Evolutionary conservation across 1,139 yeast genomes (phyloP), one percentile per base, ranked within the genome.

Genomic region (Meyerozyma smithsonii): DNA sequence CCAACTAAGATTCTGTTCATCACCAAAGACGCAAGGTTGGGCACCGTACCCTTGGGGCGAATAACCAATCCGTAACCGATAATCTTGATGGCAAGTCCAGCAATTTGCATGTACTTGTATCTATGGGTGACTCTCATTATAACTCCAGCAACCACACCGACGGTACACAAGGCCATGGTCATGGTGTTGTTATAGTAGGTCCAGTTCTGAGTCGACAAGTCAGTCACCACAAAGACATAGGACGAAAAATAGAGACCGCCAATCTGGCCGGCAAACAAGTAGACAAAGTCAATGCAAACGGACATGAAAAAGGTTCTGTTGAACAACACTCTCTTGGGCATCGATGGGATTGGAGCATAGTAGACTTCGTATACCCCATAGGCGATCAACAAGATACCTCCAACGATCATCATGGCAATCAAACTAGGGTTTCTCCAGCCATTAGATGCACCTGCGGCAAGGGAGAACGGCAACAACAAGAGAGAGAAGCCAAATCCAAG

Each of bases 371-470:
- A 59, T 19, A 60, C 18, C 4, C 48, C 46, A 41, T 54, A 61
- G 8, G 42, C 26, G 15, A 62, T 48, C 21, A 64, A 44, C 4
- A 64, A 40, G 2, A 63, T 38, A 28, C 61, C 65, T 40, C 69
- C 69, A 37, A 61, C 59, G 23, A 55, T 55, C 23, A 59, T 46
- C 70, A 64, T 64, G 28, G 70, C 69, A 41, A 64, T 63, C 48
- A 64, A 48, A 42, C 66, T 60, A 25, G 69, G 67, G 42, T 62
- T 64, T 19, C 41, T 50, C 64, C 66, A 64, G 8, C 55, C 58
- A n/a, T n/a, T n/a, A n/a, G n/a, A n/a, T n/a, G 18, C 51, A 51
- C 1, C 46, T 36, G 12, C 67, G 69, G 32, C 48, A 5, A 64
- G 45, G 1, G 69, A 61, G 39, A 62, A 59, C 21, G 71, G 71